A percentile compares a stretch with the other conserved stretches of the same genome.
Evolutionary conservation across 176 grass and related monocot species (phyloP).

Genomic region (Ananas comosus): DNA sequence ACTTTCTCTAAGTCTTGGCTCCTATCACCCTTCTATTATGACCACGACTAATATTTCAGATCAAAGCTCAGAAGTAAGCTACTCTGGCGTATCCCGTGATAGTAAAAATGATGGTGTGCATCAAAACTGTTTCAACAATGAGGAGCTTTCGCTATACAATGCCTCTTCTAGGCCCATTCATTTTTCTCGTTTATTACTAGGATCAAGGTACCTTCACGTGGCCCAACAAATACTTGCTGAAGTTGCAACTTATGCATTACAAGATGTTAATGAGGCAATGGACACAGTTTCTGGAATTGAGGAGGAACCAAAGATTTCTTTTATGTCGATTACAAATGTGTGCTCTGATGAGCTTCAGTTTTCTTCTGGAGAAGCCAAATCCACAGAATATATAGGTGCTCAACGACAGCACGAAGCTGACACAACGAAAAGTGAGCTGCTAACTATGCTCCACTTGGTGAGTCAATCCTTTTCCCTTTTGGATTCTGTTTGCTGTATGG

Average conservation of each 20-base stretch:
- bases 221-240: conserved; percentile 57
- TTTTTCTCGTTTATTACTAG: conserved; percentile 35
- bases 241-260: conserved; percentile 26
- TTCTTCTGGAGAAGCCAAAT: conserved; percentile 20
- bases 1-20: conserved; percentile 49
- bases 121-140: neutral
- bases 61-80: conserved; percentile 45
- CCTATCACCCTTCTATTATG: conserved; percentile 18
- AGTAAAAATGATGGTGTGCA: conserved; percentile 11
- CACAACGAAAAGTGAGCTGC: conserved; percentile 35
- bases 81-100: conserved; percentile 39
- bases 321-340: conserved; percentile 28
- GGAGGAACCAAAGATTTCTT: conserved; percentile 19
- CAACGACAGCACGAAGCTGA: conserved; percentile 18
- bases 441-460: conserved; percentile 56
- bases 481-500: neutral
- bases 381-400: neutral
- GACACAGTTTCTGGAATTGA: conserved; percentile 12
- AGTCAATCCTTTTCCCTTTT: conserved; percentile 9
- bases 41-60: conserved; percentile 28
- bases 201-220: conserved; percentile 47
- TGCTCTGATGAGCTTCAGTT: conserved; percentile 22
- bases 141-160: conserved; percentile 2
- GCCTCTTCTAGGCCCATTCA: conserved; percentile 16
- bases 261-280: conserved; percentile 16